Evolutionary conservation across 2,329 filamentous ascomycete species (phyloP), one percentile per base, ranked within the genome.

Genomic region (Fonsecaea nubica): DNA sequence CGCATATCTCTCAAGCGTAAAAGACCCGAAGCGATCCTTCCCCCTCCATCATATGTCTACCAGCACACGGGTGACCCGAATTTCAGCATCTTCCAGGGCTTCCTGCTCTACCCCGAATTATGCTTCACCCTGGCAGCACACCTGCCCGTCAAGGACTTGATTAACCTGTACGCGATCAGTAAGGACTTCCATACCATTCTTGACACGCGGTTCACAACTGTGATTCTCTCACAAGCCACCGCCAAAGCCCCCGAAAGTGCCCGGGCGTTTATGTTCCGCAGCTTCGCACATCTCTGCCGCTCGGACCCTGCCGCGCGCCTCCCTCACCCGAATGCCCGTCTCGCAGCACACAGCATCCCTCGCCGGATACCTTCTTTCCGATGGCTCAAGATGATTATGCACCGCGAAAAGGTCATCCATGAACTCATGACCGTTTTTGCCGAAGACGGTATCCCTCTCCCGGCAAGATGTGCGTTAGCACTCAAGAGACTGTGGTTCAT

Each of bases 401-500:
- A 81, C 65, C 83, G 89, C 10, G 80, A 90, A 69, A 79, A 80
- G 45, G 82, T 82, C 40, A 82, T 86, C 66, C 79, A 83, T 32
- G 86, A 91, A 71, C 90, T 92, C 69, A 75, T 90, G n/a, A 83
- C 84, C 13, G 79, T 83, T 12, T 80, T 93, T 70, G 85, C 85
- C 0, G 79, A 84, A 13, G 78, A 83, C 52, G 89, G 88, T 1
- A 84, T 88, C 64, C 82, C 84, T 9, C 77, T 87, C 60, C 89
- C 89, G 0, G 57, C 68, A 0, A 75, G 76, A 32, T 85, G 84
- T 69, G 75, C 79, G 58, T 58, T 73, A 10, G 81, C 83, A 1
- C 77, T 91, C 54, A 82, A 87, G 72, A 90, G 91, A 74, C 80
- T 92, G 18, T 95, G 92, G 92, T 83, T 90, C 59, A 74, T 91